phyloP scores from a whole-genome alignment of 495 filamentous ascomycete species.

The Lasiosphaeriaceae sp. region DNA sequence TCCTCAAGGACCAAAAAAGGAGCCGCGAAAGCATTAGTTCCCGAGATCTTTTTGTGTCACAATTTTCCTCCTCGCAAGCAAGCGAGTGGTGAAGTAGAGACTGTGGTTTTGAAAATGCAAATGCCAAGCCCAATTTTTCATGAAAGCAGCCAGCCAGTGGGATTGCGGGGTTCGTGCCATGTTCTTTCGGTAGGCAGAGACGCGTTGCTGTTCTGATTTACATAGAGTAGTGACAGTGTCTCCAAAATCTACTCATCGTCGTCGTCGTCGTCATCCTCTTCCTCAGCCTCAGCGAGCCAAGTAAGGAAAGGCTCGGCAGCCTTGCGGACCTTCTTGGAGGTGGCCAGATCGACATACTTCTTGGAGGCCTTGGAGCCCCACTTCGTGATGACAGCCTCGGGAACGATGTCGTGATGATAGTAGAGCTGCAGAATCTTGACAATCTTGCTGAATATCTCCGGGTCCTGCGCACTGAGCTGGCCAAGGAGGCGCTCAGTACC shows the following conservation, averaged over 20 bases:
- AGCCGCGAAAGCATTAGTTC: too few species aligned
- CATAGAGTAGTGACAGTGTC: too few species aligned
- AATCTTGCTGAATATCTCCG: constrained; percentile 72
- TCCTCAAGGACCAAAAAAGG: too few species aligned
- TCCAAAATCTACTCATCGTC: constrained; percentile 27
- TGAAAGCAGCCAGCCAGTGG: too few species aligned
- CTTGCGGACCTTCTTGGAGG: constrained; percentile 94
- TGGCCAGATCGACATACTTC: constrained; percentile 88
- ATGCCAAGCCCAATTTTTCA: too few species aligned
- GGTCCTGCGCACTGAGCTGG: constrained; percentile 64
- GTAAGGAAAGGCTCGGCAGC: constrained; percentile 87
- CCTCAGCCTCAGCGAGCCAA: constrained; percentile 87
- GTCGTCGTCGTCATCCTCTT: constrained; percentile 72
- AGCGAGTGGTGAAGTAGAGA: too few species aligned
- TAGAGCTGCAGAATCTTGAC: constrained; percentile 80
- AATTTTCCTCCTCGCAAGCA: too few species aligned
- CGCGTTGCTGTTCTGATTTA: too few species aligned
- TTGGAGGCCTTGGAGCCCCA: constrained; percentile 96
- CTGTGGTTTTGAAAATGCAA: too few species aligned
- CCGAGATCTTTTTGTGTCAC: too few species aligned
- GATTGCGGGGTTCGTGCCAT: too few species aligned
- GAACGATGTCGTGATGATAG: constrained; percentile 83
- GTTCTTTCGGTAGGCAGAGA: too few species aligned
- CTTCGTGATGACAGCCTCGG: constrained; percentile 80
- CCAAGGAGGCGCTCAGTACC: constrained; percentile 88